Conservation (phyloP, 768 basidiomycete genomes). For the Pilatotrama ljubarskyi region DNA sequence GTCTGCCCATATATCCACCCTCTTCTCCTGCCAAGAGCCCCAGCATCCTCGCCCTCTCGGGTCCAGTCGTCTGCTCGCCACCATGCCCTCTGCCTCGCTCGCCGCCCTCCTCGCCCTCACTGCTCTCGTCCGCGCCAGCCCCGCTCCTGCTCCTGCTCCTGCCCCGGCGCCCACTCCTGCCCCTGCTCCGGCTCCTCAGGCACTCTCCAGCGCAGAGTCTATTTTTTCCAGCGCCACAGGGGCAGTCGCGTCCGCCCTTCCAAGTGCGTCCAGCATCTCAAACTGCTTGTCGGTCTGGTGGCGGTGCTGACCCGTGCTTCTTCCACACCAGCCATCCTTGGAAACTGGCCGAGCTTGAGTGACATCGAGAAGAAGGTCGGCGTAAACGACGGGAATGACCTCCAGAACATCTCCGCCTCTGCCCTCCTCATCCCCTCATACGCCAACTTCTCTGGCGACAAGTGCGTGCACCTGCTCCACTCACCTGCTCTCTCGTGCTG, state of each 20-base stretch:
- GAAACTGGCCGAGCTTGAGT: slow-evolving; percentile 24
- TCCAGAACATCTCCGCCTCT: slow-evolving; percentile 21
- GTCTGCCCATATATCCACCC: neutral
- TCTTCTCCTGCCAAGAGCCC: neutral
- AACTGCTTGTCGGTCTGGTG: no score
- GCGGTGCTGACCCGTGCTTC: neutral
- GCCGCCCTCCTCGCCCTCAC: slow-evolving; percentile 1
- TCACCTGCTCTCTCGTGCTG: no score
- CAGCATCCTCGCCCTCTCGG: no score
- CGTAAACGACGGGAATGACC: slow-evolving; percentile 18
- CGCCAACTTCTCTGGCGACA: slow-evolving; percentile 20
- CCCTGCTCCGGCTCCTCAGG: slow-evolving; percentile 9
- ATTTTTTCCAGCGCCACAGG: slow-evolving; percentile 16
- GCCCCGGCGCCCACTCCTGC: slow-evolving; percentile 5
- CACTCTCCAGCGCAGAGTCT: slow-evolving; percentile 4
- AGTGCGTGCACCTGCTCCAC: slow-evolving; percentile 1
- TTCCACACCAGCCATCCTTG: slow-evolving; percentile 16
- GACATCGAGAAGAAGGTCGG: slow-evolving; percentile 27
- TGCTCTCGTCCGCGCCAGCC: neutral
- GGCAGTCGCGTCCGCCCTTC: slow-evolving; percentile 16
- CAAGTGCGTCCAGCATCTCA: neutral
- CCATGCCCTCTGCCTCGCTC: no score
- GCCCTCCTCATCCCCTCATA: slow-evolving; percentile 27
- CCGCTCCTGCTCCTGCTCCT: slow-evolving; percentile 4
- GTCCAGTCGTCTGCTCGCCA: no score